phyloP scores from a whole-genome alignment of 805 yeast species.

The Candida coleopterorum region DNA sequence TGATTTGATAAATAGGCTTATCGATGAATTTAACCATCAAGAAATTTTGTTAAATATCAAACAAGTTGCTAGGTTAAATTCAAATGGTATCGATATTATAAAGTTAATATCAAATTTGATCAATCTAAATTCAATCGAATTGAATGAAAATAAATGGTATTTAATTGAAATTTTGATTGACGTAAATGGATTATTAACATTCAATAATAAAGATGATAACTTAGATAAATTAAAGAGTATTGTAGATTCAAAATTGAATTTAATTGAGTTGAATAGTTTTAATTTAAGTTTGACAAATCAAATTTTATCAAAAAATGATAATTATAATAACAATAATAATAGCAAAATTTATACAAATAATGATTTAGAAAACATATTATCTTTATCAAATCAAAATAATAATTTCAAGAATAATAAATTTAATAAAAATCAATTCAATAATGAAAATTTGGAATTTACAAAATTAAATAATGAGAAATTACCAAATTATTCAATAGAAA shows the following conservation, averaged over 20 bases:
- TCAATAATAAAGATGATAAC: conserved; percentile 55
- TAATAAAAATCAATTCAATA: neutral
- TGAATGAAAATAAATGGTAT: conserved; percentile 54
- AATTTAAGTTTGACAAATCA: conserved; percentile 45
- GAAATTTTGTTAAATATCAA: conserved; percentile 50
- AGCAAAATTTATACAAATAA: neutral
- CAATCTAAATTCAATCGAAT: conserved; percentile 44
- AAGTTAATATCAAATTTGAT: conserved; percentile 27
- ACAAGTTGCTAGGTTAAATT: conserved; percentile 26
- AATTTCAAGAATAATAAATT: no score
- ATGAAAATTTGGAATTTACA: neutral
- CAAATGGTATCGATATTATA: conserved; percentile 27
- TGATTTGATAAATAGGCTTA: conserved; percentile 63
- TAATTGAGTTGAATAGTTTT: conserved; percentile 38
- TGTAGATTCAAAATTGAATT: conserved; percentile 45
- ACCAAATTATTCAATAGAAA: conserved; percentile 4
- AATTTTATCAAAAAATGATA: conserved; percentile 25
- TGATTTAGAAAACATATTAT: neutral
- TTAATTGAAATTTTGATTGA: conserved; percentile 65
- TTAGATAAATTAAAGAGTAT: conserved; percentile 40
- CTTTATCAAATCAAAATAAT: neutral
- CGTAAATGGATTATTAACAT: conserved; percentile 54
- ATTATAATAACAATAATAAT: conserved; percentile 16
- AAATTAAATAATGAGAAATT: neutral
- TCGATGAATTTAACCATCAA: conserved; percentile 58